phyloP scores from a whole-genome alignment of 306 rosid species.

The Cucurbita argyrosperma region DNA sequence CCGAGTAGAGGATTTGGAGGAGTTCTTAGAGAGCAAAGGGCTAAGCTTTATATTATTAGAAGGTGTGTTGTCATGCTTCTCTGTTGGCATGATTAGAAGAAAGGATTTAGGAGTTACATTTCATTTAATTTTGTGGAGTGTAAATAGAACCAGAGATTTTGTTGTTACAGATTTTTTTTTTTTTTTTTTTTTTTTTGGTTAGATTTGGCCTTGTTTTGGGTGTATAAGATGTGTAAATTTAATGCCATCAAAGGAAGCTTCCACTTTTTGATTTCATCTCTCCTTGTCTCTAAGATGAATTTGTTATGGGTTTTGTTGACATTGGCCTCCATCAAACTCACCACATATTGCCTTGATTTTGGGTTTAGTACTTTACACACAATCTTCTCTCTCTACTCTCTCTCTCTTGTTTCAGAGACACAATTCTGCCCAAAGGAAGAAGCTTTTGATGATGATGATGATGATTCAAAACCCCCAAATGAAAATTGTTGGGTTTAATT shows the following conservation, averaged over 20 bases:
- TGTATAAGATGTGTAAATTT: background rate
- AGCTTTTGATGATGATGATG: background rate
- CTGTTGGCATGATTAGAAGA: slow-evolving; percentile 71
- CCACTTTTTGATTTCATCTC: background rate
- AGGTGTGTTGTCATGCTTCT: slow-evolving; percentile 98
- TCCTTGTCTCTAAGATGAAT: background rate
- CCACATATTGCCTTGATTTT: background rate
- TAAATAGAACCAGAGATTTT: slow-evolving; percentile 19
- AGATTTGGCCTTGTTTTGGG: slow-evolving; percentile 15
- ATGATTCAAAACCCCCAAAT: background rate
- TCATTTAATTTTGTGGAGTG: slow-evolving; percentile 26
- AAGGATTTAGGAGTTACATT: too few species aligned
- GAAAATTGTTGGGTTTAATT: background rate
- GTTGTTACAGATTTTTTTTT: slow-evolving; percentile 11
- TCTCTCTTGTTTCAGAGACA: too few species aligned
- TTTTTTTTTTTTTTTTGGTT: slow-evolving; percentile 14
- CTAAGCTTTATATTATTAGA: slow-evolving; percentile 76
- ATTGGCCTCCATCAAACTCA: background rate
- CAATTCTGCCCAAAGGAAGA: too few species aligned
- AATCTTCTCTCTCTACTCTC: too few species aligned
- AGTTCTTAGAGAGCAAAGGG: slow-evolving; percentile 70
- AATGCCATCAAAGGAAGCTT: background rate
- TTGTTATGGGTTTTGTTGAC: background rate
- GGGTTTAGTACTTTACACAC: background rate
- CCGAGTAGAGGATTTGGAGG: slow-evolving; percentile 69